Base-by-base conservation (phyloP, 371 early-diverging fungal species). In the Zychaea mexicana region DNA sequence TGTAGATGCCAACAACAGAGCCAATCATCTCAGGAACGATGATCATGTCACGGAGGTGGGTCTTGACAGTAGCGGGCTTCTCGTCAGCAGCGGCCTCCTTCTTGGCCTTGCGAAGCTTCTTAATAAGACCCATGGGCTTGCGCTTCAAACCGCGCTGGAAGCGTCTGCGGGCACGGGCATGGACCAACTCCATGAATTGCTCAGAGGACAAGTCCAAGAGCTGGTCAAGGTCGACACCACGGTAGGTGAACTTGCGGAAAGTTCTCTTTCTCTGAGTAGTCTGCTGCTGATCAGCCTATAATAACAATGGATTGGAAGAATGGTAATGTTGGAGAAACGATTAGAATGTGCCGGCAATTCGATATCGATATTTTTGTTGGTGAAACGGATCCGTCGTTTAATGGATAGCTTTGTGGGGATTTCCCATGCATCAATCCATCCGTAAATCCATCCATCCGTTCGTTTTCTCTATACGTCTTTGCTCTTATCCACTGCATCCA, bases 21-120 rank as follows among this genome's bases (percentile, higher is more conserved):
- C 99, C 99, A 69, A 99, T 94, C 98, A 99, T 98, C 85, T 96
- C 97, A 70, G 99, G 99, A 65, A 99, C 95, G 70, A 99, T 93
- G 79, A 99, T 95, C 98, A 99, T 99, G 90, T 95, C 89, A 85
- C 99, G 96, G 74, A 99, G 93, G 84, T 99, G 98, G 69, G 99
- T 99, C 92, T 99, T 99, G 86, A 99, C 99, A 67, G 85, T 85
- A 52, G 86, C 95, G 70, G 98, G 98, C 94, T 97, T 99, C 84
- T 97, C 96, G 80, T 87, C 81, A 68, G 88, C 76, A 57, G 83
- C 83, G 54, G 94, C 90, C 62, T 92, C 92, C 87, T 96, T 92
- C 92, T 96, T 95, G 74, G 97, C 94, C 83, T 91, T 88, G 72
- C 96, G 93, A 69, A 97, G 93, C 92, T 97, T 95, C 90, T 93